Base-by-base conservation (phyloP, 2,329 filamentous ascomycete genomes). In the Magnaporthales sp. region DNA sequence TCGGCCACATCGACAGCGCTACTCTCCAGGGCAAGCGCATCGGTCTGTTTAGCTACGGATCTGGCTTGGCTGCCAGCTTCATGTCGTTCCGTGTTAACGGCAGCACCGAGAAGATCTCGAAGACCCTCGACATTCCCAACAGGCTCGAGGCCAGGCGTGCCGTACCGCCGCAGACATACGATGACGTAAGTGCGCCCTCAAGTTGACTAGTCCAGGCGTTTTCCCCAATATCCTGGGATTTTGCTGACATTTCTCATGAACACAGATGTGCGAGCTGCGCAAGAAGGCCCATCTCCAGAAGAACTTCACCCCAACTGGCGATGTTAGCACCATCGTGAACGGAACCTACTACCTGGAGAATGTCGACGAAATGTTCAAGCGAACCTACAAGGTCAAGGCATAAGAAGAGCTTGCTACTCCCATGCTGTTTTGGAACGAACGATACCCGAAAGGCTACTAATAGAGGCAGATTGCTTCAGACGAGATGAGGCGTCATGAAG, bases 311-410 rank as follows among this genome's bases (percentile, higher is more conserved):
- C 91, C 91, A 69, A 78, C 83, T 73, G 91, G 91, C 67, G 87
- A 87, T 66, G 74, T 83, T 30, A 89, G 90, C 62, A 90, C 86
- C 71, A 84, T 95, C 67, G 75, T 77, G 68, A 79, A 84, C 68
- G 89, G 87, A 68, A 87, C 88, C 26, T 95, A 94, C 82, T 95
- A 93, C 81, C 84, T 95, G 68, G 87, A 86, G 75, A 88, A 89
- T 77, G 85, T 95, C 63, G 91, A 95, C 74, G 90, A 92, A 73
- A 92, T 92, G 90, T 95, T 91, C 88, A 89, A 90, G 81, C 87
- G 91, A 74, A 85, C 86, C 76, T 95, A 95, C 79, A 80, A 83
- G 67, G 76, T 93, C 80, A 91, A 93, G 85, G 88, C 84, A 77
- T 93, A 86, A 75, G 58, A 22, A 3, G 19, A 51, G 9, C n/a